A percentile compares a stretch with the other conserved stretches of the same genome.
Conservation (phyloP, 345 rosid genomes). For the Acer yangbiense region DNA sequence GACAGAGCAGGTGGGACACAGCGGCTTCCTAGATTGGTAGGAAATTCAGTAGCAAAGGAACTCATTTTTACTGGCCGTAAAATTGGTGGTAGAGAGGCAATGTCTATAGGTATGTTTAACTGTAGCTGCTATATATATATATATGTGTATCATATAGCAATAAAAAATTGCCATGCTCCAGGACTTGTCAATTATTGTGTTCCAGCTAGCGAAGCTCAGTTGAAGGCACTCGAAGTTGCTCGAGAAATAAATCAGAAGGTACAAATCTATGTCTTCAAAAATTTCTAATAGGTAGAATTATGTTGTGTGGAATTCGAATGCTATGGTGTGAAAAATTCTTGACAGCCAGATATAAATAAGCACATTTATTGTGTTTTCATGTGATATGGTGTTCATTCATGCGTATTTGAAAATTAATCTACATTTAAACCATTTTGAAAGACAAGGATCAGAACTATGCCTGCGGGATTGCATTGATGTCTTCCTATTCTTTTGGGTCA, state of each 20-base stretch:
- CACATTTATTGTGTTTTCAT: background rate
- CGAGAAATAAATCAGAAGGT: constrained; percentile 82
- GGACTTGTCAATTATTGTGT: constrained; percentile 81
- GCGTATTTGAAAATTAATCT: background rate
- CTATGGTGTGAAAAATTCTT: background rate
- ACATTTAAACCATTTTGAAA: background rate
- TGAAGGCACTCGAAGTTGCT: constrained; percentile 83
- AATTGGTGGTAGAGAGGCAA: constrained; percentile 73
- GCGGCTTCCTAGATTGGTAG: constrained; percentile 84
- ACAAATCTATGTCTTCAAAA: background rate
- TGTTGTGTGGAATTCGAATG: background rate
- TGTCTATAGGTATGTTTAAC: constrained; percentile 51
- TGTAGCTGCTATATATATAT: background rate
- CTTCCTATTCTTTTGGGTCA: background rate
- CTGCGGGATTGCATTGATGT: background rate
- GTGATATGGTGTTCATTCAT: background rate
- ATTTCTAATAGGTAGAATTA: background rate
- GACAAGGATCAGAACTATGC: background rate
- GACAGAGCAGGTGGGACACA: constrained; percentile 94
- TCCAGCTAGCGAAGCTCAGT: constrained; percentile 68
- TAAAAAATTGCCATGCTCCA: constrained; percentile 23
- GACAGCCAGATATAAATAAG: background rate
- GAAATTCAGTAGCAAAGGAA: constrained; percentile 80
- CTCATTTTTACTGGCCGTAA: constrained; percentile 81
- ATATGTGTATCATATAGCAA: background rate